Evolutionary conservation across 106 monocot species (phyloP).

Genomic region (Apostasia shenzhenica): DNA sequence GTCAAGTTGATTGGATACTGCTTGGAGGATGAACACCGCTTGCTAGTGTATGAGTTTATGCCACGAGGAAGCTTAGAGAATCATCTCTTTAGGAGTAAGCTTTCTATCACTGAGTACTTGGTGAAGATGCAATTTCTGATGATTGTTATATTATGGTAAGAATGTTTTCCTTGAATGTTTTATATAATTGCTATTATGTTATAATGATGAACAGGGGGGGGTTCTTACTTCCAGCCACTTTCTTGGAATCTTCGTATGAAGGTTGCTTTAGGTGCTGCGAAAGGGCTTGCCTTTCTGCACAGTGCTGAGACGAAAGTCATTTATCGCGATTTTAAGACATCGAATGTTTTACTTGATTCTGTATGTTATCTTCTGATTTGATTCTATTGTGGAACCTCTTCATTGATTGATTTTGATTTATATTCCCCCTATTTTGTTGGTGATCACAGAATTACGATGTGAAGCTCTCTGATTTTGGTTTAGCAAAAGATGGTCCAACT

Average conservation of each 20-base stretch:
- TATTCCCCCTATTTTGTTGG: neutral
- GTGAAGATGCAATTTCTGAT: no score
- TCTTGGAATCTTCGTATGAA: constrained; percentile 9
- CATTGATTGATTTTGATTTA: neutral
- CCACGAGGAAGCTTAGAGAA: constrained; percentile 10
- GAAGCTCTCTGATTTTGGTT: constrained; percentile 9
- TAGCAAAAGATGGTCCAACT: constrained; percentile 10
- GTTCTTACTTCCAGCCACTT: constrained; percentile 7
- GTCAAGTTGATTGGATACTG: constrained; percentile 10
- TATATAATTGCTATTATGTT: neutral
- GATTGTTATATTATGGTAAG: neutral
- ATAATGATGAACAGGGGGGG: neutral
- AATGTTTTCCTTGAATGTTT: neutral
- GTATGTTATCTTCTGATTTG: neutral
- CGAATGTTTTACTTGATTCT: constrained; percentile 9
- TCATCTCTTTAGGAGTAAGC: constrained; percentile 10
- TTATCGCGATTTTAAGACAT: constrained; percentile 8
- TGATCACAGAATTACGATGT: constrained; percentile 5
- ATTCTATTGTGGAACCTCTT: neutral
- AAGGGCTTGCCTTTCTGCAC: constrained; percentile 11
- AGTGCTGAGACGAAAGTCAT: constrained; percentile 9
- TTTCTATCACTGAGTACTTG: no score
- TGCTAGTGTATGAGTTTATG: constrained; percentile 9
- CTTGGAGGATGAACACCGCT: constrained; percentile 10
- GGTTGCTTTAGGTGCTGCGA: constrained; percentile 11